Conservation (phyloP, 2,329 filamentous ascomycete genomes). For the Neoascochyta sp. region DNA sequence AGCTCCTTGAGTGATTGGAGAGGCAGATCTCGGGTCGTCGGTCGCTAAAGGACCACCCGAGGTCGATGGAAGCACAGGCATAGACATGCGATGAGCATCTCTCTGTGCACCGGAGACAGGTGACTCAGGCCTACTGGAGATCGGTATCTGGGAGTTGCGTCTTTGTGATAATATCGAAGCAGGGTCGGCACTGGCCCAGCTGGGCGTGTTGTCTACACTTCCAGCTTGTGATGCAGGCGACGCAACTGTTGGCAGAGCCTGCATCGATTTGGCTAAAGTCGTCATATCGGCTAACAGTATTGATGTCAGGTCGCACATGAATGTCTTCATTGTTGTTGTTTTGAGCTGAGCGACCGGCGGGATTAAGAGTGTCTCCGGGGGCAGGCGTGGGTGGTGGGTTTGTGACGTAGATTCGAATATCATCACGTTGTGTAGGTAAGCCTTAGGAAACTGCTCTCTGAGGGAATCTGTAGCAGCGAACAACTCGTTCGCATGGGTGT, state of each 20-base stretch:
- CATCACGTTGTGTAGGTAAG: constrained; percentile 72
- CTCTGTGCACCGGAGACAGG: constrained; percentile 50
- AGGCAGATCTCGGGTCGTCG: constrained; percentile 27
- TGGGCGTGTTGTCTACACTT: constrained; percentile 22
- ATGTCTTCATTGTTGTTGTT: constrained; percentile 61
- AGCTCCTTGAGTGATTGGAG: constrained; percentile 24
- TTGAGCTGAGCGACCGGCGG: constrained; percentile 66
- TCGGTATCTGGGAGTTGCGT: constrained; percentile 31
- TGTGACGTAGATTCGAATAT: constrained; percentile 67
- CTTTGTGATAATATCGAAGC: constrained; percentile 19
- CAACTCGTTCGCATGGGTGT: constrained; percentile 38
- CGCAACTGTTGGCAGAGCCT: constrained; percentile 63
- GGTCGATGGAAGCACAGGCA: constrained; percentile 59
- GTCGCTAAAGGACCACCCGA: constrained; percentile 19
- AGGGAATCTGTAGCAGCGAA: constrained; percentile 66
- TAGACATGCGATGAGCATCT: constrained; percentile 70
- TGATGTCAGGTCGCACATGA: constrained; percentile 46
- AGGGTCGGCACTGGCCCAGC: constrained; percentile 29
- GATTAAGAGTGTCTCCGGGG: constrained; percentile 66
- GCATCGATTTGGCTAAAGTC: constrained; percentile 47
- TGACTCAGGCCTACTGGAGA: constrained; percentile 26
- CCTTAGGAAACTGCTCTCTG: constrained; percentile 69
- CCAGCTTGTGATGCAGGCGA: constrained; percentile 34
- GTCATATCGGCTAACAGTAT: constrained; percentile 47
- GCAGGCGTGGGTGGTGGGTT: constrained; percentile 41